These are phyloP conservation scores for Phytophthora vignae DNA, from an alignment of 352 stramenopile species.

Conservation along the genomic window DNA sequence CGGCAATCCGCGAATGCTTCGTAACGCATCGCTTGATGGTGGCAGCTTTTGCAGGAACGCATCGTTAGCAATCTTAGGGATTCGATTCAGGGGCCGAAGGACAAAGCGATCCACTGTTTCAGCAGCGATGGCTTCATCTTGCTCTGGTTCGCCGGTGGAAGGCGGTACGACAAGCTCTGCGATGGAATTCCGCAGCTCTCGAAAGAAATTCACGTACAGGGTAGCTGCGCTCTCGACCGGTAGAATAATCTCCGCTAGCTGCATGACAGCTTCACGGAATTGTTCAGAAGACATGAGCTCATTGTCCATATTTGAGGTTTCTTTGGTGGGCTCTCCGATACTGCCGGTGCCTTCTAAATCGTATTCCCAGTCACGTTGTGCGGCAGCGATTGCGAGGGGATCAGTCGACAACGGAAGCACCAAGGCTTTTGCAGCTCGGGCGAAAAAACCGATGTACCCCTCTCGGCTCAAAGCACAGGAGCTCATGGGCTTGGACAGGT, in stretches of 20 bases:
- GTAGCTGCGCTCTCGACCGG: constrained; percentile 61
- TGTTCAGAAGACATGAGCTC: constrained; percentile 46
- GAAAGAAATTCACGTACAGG: constrained; percentile 59
- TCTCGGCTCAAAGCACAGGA: constrained; percentile 30
- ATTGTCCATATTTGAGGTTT: constrained; percentile 9
- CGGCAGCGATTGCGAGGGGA: constrained; percentile 45
- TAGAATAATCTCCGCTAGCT: constrained; percentile 69
- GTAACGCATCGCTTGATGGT: constrained; percentile 54
- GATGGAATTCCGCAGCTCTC: constrained; percentile 63
- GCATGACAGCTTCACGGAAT: constrained; percentile 70
- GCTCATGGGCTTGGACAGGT: constrained; percentile 56
- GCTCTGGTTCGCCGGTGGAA: constrained; percentile 24
- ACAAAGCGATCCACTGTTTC: constrained; percentile 26
- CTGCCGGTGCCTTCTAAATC: constrained; percentile 45
- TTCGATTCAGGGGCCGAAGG: constrained; percentile 48
- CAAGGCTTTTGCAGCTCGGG: constrained; percentile 65
- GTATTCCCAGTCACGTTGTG: constrained; percentile 76
- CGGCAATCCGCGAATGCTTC: constrained; percentile 51
- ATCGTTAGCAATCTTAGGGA: constrained; percentile 59
- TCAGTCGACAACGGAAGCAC: constrained; percentile 51
- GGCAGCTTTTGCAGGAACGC: constrained; percentile 66
- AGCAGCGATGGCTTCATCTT: constrained; percentile 14
- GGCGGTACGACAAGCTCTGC: constrained; percentile 26
- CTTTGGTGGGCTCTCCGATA: constrained; percentile 5
- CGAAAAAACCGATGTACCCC: constrained; percentile 70